Evolutionary conservation across 495 filamentous ascomycete genomes (phyloP).

Genomic region (Aspergillus sclerotioniger): DNA sequence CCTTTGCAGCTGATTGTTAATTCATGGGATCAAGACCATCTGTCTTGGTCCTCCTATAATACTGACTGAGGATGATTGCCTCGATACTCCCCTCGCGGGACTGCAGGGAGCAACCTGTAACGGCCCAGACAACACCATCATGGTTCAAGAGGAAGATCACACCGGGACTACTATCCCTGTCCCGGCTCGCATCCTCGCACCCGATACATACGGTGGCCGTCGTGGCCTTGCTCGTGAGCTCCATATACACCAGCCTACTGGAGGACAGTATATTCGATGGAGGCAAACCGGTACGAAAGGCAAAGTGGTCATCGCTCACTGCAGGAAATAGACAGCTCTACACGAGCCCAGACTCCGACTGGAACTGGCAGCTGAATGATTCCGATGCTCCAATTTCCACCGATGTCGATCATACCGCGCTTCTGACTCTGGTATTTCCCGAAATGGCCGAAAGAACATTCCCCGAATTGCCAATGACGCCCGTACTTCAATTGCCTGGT

Average conservation of each 20-base stretch:
- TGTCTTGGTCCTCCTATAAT: neutral
- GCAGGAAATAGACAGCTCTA: neutral
- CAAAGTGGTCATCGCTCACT: neutral
- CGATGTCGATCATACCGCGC: neutral
- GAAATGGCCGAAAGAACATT: neutral
- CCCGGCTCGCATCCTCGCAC: conserved; percentile 1
- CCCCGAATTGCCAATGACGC: neutral
- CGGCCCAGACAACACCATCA: neutral
- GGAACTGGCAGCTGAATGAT: neutral
- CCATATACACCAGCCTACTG: conserved; percentile 1
- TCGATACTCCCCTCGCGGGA: neutral
- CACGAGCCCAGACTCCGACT: neutral
- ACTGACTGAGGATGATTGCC: neutral
- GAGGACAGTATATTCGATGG: conserved; percentile 2
- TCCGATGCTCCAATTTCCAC: neutral
- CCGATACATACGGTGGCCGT: conserved; percentile 7
- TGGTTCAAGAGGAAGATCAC: neutral
- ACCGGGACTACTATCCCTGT: neutral
- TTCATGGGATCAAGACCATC: neutral
- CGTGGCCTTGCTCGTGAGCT: conserved; percentile 9
- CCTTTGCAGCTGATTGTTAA: neutral
- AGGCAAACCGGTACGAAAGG: neutral
- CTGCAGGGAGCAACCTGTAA: neutral
- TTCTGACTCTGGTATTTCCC: conserved; percentile 1
- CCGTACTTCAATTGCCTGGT: neutral